Evolutionary conservation across 352 stramenopile genomes (phyloP), one percentile per base, ranked within the genome.

Genomic region (Phytophthora nicotianae): DNA sequence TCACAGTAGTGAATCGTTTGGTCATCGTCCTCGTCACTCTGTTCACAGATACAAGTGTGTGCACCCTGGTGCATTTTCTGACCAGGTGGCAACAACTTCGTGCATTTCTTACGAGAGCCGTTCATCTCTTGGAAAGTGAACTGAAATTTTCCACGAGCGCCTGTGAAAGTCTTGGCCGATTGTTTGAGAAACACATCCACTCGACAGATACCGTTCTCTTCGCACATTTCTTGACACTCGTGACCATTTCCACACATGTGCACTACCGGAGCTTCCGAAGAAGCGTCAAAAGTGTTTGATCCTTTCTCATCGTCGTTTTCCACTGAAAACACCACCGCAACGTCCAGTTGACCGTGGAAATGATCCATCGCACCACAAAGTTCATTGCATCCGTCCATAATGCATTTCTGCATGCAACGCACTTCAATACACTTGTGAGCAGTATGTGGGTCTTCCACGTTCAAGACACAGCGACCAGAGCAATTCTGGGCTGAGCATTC

Each of bases 41-140:
- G 17, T 5, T 54, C 55, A 53, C 33, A 62, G 24, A 80, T 60
- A 47, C 85, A 94, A 20, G 71, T 70, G 51, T 94, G 85, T 0
- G 46, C 13, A 1, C 70, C 77, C 0, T 59, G 26, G 32, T 91
- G 83, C n/a, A 67, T 76, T 26, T 76, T 68, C 49, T 89, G 68
- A 9, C 70, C 70, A 0, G 77, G 58, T 19, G 48, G 54, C 13
- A 94, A 37, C 40, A 72, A 59, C 27, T 62, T 60, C 0, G 58
- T 58, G 42, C 83, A 94, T 40, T 88, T 88, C 58, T 90, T 90
- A 8, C 79, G 78, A 14, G 70, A 70, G 0, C 83, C 83, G 58
- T 92, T 94, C 83, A 94, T 94, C 51, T 91, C 86, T 62, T 94
- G 78, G 24, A 80, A 85, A 2, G 72, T 89, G 57, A 90, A 94